Base-by-base conservation (phyloP, 805 yeast genomes). In the Yamadazyma takamatsuzukensis region DNA sequence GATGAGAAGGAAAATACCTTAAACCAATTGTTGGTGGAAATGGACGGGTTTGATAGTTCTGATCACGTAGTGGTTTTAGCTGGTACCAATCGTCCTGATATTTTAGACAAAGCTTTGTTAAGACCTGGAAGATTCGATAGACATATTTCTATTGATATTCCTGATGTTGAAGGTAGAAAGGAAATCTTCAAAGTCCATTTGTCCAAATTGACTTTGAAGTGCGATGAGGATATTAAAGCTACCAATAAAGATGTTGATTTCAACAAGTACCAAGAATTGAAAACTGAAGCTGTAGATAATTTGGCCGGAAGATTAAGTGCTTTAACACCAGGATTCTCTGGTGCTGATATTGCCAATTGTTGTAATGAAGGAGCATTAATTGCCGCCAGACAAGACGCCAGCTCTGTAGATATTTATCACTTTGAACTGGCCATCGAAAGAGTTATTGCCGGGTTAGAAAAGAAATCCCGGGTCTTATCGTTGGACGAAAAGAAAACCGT, bases 101-200 rank as follows among this genome's bases (percentile, higher is more conserved):
- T 90, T 37, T 70, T 93, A 43, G 99, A 93, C 60, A 78, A 74
- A 40, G 99, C 99, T 2, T 70, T 93, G 44, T 65, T 89, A 70
- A 83, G 98, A 68, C 98, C 98, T 1, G 98, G 99, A 21, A 79
- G 99, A 63, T 93, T 93, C 53, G 97, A 90, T 58, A 76, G 99
- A 57, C 97, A 90, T 52, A 81, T 93, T 45, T 68, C 80, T 30
- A 80, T 93, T 41, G 98, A 93, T 59, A 78, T 82, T 40, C 99
- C 99, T 3, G 97, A 89, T 49, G 74, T 94, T 25, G 89, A 85
- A 52, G 99, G 97, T 18, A 77, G 99, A 54, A 87, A 86, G 56
- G 95, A 85, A 27, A 90, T 93, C 40, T 94, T 85, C 61, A 74
- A 72, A 47, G 97, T 94, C 26, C 95, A 94, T 58, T 69, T 94